A percentile compares a stretch with the other conserved stretches of the same genome.
phyloP scores from a whole-genome alignment of 352 stramenopile species.

The Pythium coloratum region DNA sequence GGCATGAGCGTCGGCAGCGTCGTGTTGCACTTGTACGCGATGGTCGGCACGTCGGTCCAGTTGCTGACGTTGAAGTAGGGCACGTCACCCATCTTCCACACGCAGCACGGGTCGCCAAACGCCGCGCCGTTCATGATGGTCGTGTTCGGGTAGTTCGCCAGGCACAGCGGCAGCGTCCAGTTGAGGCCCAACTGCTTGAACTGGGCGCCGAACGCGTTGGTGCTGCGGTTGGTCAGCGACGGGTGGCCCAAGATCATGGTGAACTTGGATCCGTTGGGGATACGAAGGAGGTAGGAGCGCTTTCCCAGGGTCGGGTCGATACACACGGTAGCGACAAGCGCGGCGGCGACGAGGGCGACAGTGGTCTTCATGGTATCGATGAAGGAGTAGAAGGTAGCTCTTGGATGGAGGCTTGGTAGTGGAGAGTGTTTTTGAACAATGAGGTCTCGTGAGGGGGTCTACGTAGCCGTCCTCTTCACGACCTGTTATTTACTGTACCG shows the following conservation, averaged over 20 bases:
- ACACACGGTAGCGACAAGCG: background rate
- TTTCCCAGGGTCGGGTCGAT: background rate
- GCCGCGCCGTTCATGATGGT: background rate
- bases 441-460: background rate
- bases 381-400: background rate
- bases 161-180: background rate
- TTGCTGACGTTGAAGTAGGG: background rate
- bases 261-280: slow-evolving; percentile 1
- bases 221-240: background rate
- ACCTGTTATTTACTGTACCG: no score
- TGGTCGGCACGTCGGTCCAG: background rate
- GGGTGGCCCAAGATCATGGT: background rate
- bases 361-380: background rate
- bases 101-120: background rate
- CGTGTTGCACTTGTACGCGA: background rate
- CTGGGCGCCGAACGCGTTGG: background rate
- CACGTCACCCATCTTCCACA: background rate
- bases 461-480: no score
- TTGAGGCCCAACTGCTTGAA: background rate
- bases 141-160: background rate
- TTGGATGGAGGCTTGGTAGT: background rate
- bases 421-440: background rate
- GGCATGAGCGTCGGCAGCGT: background rate
- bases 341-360: background rate
- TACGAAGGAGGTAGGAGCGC: background rate